phyloP scores from a whole-genome alignment of 2,329 filamentous ascomycete genomes.

The Pseudogymnoascus sp. region DNA sequence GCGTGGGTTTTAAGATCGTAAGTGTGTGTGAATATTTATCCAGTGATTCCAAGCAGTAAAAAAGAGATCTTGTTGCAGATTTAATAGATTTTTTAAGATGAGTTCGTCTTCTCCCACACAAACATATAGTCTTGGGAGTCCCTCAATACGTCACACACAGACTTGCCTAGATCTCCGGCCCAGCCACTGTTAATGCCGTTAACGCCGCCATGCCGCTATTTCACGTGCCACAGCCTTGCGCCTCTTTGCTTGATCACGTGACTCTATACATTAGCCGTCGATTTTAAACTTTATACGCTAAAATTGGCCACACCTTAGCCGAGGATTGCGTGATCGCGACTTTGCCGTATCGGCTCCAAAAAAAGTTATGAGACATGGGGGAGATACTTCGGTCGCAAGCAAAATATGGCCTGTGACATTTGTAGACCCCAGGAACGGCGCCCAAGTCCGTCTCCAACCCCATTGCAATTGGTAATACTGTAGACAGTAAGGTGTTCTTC shows the following conservation, averaged over 20 bases:
- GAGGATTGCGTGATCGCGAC: slow-evolving; percentile 9
- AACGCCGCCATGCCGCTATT: background rate
- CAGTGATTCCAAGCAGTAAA: background rate
- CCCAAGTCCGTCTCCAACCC: slow-evolving; percentile 4
- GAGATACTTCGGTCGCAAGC: slow-evolving; percentile 10
- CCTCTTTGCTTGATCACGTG: background rate
- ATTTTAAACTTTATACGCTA: slow-evolving; percentile 4
- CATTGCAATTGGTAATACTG: background rate
- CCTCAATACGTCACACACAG: background rate
- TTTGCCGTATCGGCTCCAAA: slow-evolving; percentile 14
- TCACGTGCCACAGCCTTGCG: background rate
- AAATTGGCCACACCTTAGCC: background rate
- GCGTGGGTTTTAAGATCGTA: background rate
- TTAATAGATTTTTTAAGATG: background rate
- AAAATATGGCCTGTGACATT: slow-evolving; percentile 5
- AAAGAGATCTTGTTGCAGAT: background rate
- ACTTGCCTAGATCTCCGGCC: background rate
- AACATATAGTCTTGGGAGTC: background rate
- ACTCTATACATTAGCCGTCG: background rate
- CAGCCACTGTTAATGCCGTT: background rate
- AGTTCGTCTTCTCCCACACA: background rate
- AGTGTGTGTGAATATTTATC: background rate
- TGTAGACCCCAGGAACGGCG: background rate
- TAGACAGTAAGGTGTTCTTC: slow-evolving; percentile 8
- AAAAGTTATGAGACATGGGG: slow-evolving; percentile 14